Base-by-base conservation (phyloP, 1,284 basidiomycete genomes). In the Papiliotrema flavescens region DNA sequence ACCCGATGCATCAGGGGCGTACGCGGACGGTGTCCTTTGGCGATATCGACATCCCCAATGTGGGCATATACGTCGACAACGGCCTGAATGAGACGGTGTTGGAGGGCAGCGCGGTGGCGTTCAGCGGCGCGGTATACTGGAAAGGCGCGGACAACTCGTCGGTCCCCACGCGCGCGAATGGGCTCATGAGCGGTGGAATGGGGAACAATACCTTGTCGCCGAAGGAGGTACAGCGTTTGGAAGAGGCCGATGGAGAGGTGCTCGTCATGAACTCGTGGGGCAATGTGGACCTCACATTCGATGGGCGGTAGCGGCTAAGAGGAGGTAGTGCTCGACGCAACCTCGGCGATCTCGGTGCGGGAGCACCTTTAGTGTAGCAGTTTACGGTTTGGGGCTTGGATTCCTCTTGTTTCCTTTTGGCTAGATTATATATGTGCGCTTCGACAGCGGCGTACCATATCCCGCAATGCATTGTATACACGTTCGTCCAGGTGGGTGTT, bases 201-300 rank as follows among this genome's bases (percentile, higher is more conserved):
- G 43, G 46, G 23, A 37, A 28, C n/a, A 26, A 24, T 11, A 49
- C 46, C 23, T 36, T 56, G 23, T 51, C 51, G 19, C 53, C 55
- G 1, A 11, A 47, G 49, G 43, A 52, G 7, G 55, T 63, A 14
- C 58, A 60, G 36, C 23, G 32, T 7, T 36, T 34, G 5, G 43
- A 43, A 22, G 67, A 66, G 47, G 60, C 54, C 13, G 48, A 35
- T 17, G 37, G 60, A 41, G 56, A 66, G 34, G 53, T 73, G 19
- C 57, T 69, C 14, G 57, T 69, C 13, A 22, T 68, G 19, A 65
- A 67, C 13, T 61, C 61, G 8, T 71, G 67, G 53, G 73, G 70
- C 5, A 65, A 75, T 51, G 60, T 73, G n/a, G 55, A 56, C 28
- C 50, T 73, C 11, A 63, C 60, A 0, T 67, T 73, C 56, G 71